A percentile compares a stretch with the other conserved stretches of the same genome.
Conservation (phyloP, 2,329 filamentous ascomycete genomes). For the Pleomassaria siparia region DNA sequence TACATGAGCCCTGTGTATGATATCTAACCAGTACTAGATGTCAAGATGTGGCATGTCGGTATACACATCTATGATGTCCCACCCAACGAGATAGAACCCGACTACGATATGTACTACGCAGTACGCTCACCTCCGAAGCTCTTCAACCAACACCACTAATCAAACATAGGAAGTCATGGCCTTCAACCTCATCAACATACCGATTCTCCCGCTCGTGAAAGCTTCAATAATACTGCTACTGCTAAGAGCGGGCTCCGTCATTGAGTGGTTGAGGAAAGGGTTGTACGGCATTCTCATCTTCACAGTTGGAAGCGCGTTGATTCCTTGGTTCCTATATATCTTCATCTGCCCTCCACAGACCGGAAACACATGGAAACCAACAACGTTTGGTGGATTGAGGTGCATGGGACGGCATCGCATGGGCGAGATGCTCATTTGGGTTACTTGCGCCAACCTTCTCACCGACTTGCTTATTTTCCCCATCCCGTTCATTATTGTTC, state of each 20-base stretch:
- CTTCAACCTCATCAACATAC: constrained; percentile 45
- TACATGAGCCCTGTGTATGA: constrained; percentile 3
- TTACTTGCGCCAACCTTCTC: constrained; percentile 45
- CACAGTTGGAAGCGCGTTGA: constrained; percentile 37
- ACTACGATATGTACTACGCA: constrained; percentile 40
- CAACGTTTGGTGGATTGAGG: constrained; percentile 42
- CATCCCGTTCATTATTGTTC: constrained; percentile 45
- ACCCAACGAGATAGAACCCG: constrained; percentile 36
- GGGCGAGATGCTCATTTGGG: constrained; percentile 44
- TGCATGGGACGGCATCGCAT: constrained; percentile 41
- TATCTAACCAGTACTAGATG: constrained; percentile 22
- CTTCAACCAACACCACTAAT: constrained; percentile 7
- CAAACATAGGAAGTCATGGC: constrained; percentile 32
- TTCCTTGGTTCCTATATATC: constrained; percentile 43
- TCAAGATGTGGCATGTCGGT: constrained; percentile 43
- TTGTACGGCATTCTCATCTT: constrained; percentile 42
- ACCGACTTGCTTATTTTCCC: constrained; percentile 46
- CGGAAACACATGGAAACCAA: constrained; percentile 43
- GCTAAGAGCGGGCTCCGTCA: constrained; percentile 42
- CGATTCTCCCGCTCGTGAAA: constrained; percentile 46
- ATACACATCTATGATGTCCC: constrained; percentile 41
- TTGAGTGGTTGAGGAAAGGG: constrained; percentile 40
- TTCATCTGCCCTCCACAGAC: constrained; percentile 44
- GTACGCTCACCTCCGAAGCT: constrained; percentile 17
- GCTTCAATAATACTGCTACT: constrained; percentile 44